Evolutionary conservation across 1,139 yeast species (phyloP).

Genomic region (Lodderomyces margitis): DNA sequence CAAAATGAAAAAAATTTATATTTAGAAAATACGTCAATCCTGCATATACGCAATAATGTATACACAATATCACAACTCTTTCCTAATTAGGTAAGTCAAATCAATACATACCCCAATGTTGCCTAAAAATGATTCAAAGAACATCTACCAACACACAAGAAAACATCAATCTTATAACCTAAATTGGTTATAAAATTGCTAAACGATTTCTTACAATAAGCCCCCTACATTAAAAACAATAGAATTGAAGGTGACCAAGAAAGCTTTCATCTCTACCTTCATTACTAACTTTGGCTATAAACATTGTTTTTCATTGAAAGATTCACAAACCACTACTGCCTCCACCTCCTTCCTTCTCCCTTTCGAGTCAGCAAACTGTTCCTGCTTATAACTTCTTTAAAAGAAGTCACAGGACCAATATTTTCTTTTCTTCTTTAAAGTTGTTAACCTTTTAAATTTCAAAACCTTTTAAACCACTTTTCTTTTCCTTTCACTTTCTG

Average conservation of each 20-base stretch:
- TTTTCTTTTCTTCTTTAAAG: neutral
- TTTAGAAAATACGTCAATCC: no score
- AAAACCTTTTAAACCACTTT: neutral
- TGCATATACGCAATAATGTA: neutral
- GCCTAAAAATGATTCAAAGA: no score
- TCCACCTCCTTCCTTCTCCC: slow-evolving; percentile 1
- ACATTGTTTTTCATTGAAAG: no score
- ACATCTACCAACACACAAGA: neutral
- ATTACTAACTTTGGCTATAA: no score
- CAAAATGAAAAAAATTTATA: neutral
- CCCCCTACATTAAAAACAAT: no score
- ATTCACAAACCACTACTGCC: no score
- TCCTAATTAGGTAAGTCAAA: slow-evolving; percentile 16
- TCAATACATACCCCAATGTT: no score
- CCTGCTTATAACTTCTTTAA: slow-evolving; percentile 5
- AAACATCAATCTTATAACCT: neutral
- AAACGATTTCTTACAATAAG: no score
- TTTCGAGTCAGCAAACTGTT: no score
- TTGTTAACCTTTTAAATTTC: neutral
- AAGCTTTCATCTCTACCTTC: no score
- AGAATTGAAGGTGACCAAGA: neutral
- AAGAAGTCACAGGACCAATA: slow-evolving; percentile 2
- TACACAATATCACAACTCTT: slow-evolving; percentile 3
- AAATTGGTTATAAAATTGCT: neutral
- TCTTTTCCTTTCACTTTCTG: slow-evolving; percentile 6